Percentiles rank a stretch among this genome's conserved stretches.
These are phyloP conservation scores for Spirogloea muscicola DNA, from an alignment of 139 green algal genomes.

Conservation along the genomic window DNA sequence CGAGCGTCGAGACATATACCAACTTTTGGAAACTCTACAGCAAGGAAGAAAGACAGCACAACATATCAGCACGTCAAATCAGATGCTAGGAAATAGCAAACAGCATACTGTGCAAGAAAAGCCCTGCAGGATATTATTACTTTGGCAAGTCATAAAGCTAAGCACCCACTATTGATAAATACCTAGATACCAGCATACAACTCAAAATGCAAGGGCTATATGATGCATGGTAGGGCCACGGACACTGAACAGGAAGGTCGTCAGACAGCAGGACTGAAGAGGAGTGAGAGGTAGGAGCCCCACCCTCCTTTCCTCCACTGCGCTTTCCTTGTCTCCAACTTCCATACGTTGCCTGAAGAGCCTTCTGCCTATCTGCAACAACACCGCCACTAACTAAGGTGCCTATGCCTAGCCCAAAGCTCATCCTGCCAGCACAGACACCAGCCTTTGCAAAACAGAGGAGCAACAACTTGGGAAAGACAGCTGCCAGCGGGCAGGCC, in stretches of 20 bases:
- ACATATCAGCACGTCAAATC: too few species aligned
- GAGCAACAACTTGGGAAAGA: not conserved
- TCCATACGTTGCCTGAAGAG: slow-evolving; percentile 72
- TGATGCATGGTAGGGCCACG: too few species aligned
- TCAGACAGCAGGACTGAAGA: not conserved
- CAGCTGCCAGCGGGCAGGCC: too few species aligned
- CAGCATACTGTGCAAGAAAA: too few species aligned
- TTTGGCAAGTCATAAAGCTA: too few species aligned
- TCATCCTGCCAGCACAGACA: too few species aligned
- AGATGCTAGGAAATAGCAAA: too few species aligned
- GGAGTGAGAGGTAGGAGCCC: not conserved
- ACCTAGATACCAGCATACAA: too few species aligned
- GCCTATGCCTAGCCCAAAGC: not conserved
- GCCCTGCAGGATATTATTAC: too few species aligned
- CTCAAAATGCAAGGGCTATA: too few species aligned
- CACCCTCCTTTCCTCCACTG: slow-evolving; percentile 41
- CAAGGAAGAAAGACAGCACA: slow-evolving; percentile 15
- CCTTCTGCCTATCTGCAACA: slow-evolving; percentile 61
- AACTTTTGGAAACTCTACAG: slow-evolving; percentile 87
- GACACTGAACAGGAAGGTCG: too few species aligned
- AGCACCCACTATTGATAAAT: too few species aligned
- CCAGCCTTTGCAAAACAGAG: not conserved
- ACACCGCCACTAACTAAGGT: not conserved
- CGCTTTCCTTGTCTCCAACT: slow-evolving; percentile 43
- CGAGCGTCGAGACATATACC: slow-evolving; percentile 83